Evolutionary conservation across 768 basidiomycete genomes (phyloP), one percentile per base, ranked within the genome.

Genomic region (Auricularia auricula-judae): DNA sequence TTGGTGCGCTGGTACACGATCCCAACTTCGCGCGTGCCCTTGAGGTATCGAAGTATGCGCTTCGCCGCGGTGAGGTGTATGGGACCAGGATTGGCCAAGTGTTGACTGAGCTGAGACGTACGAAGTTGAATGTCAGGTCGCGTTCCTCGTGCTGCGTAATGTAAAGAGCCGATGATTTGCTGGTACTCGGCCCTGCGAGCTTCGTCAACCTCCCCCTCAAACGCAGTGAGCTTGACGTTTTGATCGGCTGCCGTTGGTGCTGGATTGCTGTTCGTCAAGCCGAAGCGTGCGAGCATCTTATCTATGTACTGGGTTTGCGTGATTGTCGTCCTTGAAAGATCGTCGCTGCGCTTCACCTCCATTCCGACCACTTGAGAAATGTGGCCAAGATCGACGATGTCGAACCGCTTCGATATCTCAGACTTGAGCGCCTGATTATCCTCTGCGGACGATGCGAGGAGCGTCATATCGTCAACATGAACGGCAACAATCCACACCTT

Each of bases 91-190:
- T 65, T 65, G 23, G 61, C 36, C 1, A 64, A 59, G 56, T 65
- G 66, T 18, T 66, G 71, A 16, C 64, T 39, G 0, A 76, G 70
- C 1, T 47, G 39, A 1, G 64, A 62, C 8, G 72, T 68, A 8
- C 56, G 60, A 29, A 56, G 58, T 3, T 63, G 54, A 29, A 70
- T 70, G 65, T 72, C 71, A 5, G 69, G 68, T 36, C 70, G 64
- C 16, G 67, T 68, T 53, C 65, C 60, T 16, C 70, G 43, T 68
- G 65, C 39, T 66, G 35, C 62, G 29, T 74, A 76, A 67, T 74
- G 72, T n/a, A 75, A 70, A 3, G 70, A 69, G 2, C 73, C 75
- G 29, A 75, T 67, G 29, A 68, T 58, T 18, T 64, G 54, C 5
- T 43, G 44, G 65, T 72, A 74, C 4, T 67, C 66, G 11, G 47